Base-by-base conservation (phyloP, 1,139 yeast species). In the Sugiyamaella sp. region DNA sequence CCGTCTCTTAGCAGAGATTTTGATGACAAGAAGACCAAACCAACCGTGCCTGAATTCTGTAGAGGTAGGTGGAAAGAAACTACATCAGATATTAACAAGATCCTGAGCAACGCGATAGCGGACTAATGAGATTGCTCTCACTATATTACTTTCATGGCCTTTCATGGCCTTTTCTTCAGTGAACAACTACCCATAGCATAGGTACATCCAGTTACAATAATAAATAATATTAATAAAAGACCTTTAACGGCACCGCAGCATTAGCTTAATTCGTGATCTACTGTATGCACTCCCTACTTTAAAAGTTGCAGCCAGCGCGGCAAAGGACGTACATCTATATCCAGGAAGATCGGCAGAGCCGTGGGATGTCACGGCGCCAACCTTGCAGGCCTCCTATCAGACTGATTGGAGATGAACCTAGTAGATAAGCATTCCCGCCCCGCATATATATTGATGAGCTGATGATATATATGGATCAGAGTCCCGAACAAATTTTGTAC, bases 1-100 rank as follows among this genome's bases (percentile, higher is more conserved):
- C 54, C 54, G 1, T 33, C 41, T 9, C 37, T 40, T 10, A 38
- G 32, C 14, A 21, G 25, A 4, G 54, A 51, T 42, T 46, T 46
- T 16, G 50, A 37, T 3, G 39, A 29, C 8, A 38, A 21, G 21
- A 25, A 39, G 4, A 29, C 37, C 14, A 39, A 29, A 10, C 19
- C 37, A n/a, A 12, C 20, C n/a, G 21, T 25, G 16, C 41, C 33
- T 12, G 16, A 37, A 6, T 22, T 22, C 14, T 48, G 44, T 20
- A 35, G 37, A 17, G 44, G 25, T 9, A 41, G 29, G 17, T 49
- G 52, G 55, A 43, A 42, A 20, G 17, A 21, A 19, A 47, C 49
- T 5, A 46, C 21, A 38, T 32, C 35, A 8, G 35, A 42, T 22
- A 54, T 48, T 35, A 35, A 43, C 10, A n/a, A 32, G 8, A 44